A percentile compares a stretch with the other conserved stretches of the same genome.
phyloP scores from a whole-genome alignment of 768 basidiomycete genomes.

The Auricularia sp. region DNA sequence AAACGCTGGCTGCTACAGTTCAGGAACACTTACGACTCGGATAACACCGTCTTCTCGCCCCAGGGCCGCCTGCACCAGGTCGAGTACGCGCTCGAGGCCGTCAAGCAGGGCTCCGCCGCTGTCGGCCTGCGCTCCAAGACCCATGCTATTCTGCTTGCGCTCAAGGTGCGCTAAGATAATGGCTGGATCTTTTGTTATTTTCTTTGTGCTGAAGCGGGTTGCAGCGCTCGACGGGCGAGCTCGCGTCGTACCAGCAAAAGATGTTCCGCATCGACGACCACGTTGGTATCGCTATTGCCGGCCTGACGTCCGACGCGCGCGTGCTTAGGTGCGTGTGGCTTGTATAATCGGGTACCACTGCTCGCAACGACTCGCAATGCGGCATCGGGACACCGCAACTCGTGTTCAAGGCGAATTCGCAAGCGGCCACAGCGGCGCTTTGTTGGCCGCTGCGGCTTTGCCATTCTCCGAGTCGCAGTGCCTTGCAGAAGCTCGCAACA shows the following conservation, averaged over 20 bases:
- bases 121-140: slow-evolving; percentile 94
- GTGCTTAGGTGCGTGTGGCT: slow-evolving; percentile 67
- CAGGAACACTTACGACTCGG: slow-evolving; percentile 95
- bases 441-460: too few relatives aligned
- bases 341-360: too few relatives aligned
- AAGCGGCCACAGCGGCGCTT: too few relatives aligned
- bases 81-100: slow-evolving; percentile 97
- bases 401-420: too few relatives aligned
- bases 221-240: slow-evolving; percentile 93
- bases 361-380: too few relatives aligned
- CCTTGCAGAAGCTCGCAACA: too few relatives aligned
- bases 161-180: slow-evolving; percentile 55
- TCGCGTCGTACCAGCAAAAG: slow-evolving; percentile 99
- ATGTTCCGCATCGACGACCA: slow-evolving; percentile 99
- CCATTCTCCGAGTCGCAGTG: too few relatives aligned
- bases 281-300: slow-evolving; percentile 98
- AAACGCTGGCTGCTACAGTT: slow-evolving; percentile 38
- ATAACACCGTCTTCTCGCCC: slow-evolving; percentile 95
- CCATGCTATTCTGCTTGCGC: slow-evolving; percentile 81
- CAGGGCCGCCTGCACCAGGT: slow-evolving; percentile 96
- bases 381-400: too few relatives aligned
- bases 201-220: not conserved
- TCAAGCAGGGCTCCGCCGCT: slow-evolving; percentile 99
- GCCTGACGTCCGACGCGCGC: slow-evolving; percentile 96
- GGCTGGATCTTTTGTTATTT: not conserved